These are phyloP conservation scores for Tothia fuscella DNA, from an alignment of 2,329 filamentous ascomycete genomes.

Conservation along the genomic window DNA sequence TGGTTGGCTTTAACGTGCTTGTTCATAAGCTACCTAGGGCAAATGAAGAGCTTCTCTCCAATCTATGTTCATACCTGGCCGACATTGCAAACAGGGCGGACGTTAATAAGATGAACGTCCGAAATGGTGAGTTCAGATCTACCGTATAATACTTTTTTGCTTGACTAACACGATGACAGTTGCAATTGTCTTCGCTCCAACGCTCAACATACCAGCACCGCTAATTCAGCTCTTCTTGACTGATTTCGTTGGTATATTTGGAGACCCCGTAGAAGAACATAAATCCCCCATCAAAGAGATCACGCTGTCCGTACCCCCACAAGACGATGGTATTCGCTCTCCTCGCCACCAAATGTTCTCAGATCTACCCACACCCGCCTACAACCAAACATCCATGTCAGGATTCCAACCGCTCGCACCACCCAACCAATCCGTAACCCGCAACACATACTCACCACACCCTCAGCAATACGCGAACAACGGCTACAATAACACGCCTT, in stretches of 20 bases:
- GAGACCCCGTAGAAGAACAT: conserved; percentile 49
- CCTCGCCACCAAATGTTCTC: conserved; percentile 55
- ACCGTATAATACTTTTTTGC: neutral
- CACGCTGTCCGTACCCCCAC: conserved; percentile 24
- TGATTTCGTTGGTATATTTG: conserved; percentile 80
- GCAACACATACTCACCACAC: conserved; percentile 4
- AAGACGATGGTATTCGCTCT: conserved; percentile 49
- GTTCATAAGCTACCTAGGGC: conserved; percentile 68
- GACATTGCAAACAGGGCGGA: conserved; percentile 83
- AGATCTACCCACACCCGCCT: conserved; percentile 52
- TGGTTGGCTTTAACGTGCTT: conserved; percentile 61
- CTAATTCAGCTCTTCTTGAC: conserved; percentile 90
- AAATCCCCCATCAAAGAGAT: conserved; percentile 34
- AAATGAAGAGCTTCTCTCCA: conserved; percentile 71
- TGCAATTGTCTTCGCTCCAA: conserved; percentile 95
- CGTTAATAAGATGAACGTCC: conserved; percentile 94
- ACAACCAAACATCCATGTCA: conserved; percentile 37
- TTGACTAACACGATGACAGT: conserved; percentile 35
- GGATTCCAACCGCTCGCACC: conserved; percentile 14
- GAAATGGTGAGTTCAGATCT: conserved; percentile 45
- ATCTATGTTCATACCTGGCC: conserved; percentile 78
- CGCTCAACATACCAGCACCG: conserved; percentile 87
- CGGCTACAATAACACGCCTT: conserved; percentile 2
- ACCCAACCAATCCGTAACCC: too few species aligned
- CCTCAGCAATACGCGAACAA: conserved; percentile 10